These are phyloP conservation scores for Isatis lusitanica DNA, from an alignment of 441 rosid species.

Conservation along the genomic window DNA sequence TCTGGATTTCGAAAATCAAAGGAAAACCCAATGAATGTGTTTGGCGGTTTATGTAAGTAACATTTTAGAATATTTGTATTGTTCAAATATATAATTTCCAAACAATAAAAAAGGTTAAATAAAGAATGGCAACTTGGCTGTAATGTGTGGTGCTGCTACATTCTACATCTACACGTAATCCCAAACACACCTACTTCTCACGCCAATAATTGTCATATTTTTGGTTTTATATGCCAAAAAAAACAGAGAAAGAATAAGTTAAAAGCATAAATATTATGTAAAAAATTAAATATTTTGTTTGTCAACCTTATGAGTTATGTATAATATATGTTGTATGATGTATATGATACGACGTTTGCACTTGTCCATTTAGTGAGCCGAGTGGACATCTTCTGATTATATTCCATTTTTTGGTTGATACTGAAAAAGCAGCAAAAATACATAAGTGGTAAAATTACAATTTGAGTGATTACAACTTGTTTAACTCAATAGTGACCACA, in stretches of 20 bases:
- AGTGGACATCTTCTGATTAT: slow-evolving; percentile 6
- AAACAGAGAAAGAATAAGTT: background rate
- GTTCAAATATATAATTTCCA: background rate
- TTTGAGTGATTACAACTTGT: background rate
- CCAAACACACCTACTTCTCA: slow-evolving; percentile 5
- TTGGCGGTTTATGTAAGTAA: background rate
- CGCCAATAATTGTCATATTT: slow-evolving; percentile 29
- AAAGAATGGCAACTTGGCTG: slow-evolving; percentile 30
- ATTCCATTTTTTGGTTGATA: background rate
- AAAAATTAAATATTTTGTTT: background rate
- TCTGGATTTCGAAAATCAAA: too few species aligned
- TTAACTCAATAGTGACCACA: background rate
- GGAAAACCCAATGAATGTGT: too few species aligned
- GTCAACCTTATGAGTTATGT: slow-evolving; percentile 7
- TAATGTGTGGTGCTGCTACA: slow-evolving; percentile 27
- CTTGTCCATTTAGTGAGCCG: slow-evolving; percentile 12
- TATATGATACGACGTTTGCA: slow-evolving; percentile 20
- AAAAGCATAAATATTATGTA: background rate
- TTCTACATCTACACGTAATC: slow-evolving; percentile 31
- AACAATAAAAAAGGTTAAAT: background rate
- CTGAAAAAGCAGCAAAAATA: background rate
- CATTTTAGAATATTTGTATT: background rate
- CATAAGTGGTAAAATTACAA: background rate
- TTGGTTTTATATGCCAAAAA: slow-evolving; percentile 13
- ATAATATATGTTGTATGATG: slow-evolving; percentile 27